Conservation (phyloP, 441 rosid species). For the Populus trichocarpa region DNA sequence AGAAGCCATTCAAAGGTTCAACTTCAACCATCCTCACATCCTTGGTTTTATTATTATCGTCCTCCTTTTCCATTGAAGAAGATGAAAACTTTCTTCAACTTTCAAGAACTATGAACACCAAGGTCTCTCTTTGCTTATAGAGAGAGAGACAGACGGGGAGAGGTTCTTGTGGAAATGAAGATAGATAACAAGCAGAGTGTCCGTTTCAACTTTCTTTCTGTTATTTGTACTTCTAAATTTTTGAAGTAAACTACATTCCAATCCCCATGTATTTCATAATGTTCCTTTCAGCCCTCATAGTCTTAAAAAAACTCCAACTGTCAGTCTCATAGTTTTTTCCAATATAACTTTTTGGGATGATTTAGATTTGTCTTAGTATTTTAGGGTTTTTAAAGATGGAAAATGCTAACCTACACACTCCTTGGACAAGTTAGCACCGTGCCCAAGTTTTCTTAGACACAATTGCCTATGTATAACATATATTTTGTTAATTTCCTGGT, state of each 20-base stretch:
- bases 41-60: slow-evolving; percentile 2
- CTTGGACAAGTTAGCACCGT: too few species aligned
- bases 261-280: background rate
- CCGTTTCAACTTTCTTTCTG: background rate
- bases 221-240: background rate
- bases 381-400: too few species aligned
- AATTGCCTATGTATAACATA: too few species aligned
- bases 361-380: too few species aligned
- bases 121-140: background rate
- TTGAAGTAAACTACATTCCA: background rate
- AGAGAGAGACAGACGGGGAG: background rate
- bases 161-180: background rate
- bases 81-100: background rate
- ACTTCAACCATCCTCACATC: slow-evolving; percentile 27
- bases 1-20: slow-evolving; percentile 59
- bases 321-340: background rate
- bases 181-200: background rate
- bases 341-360: background rate
- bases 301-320: too few species aligned
- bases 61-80: slow-evolving; percentile 32
- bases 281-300: background rate
- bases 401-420: too few species aligned
- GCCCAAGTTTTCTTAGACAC: too few species aligned
- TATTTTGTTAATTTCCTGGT: too few species aligned
- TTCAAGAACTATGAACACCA: background rate